These are phyloP conservation scores for Castanospermum australe DNA, from an alignment of 306 rosid genomes.

Conservation along the genomic window DNA sequence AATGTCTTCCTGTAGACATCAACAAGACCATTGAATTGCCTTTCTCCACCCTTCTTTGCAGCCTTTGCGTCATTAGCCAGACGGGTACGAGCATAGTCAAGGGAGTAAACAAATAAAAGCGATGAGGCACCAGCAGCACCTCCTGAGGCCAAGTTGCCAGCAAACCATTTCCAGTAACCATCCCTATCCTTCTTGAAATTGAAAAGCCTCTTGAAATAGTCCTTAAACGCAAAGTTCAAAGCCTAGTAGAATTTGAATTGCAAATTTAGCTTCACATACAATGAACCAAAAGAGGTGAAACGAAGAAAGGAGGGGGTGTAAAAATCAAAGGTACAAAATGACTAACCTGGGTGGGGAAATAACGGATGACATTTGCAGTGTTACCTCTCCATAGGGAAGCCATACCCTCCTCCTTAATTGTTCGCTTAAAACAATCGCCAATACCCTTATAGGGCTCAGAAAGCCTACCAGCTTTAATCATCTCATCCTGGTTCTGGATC, in stretches of 20 bases:
- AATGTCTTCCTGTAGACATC: slow-evolving; percentile 90
- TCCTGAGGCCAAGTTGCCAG: slow-evolving; percentile 86
- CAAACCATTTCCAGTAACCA: slow-evolving; percentile 94
- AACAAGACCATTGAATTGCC: slow-evolving; percentile 84
- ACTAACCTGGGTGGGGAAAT: slow-evolving; percentile 76
- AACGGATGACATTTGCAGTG: slow-evolving; percentile 88
- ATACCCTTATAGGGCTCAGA: slow-evolving; percentile 94
- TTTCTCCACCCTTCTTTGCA: slow-evolving; percentile 90
- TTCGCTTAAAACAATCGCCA: slow-evolving; percentile 77
- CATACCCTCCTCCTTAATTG: slow-evolving; percentile 67
- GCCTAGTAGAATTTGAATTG: slow-evolving; percentile 49
- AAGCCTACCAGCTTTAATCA: slow-evolving; percentile 78
- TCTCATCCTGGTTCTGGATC: slow-evolving; percentile 92
- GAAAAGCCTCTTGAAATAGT: slow-evolving; percentile 92
- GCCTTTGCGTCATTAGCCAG: slow-evolving; percentile 84
- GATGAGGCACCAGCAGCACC: slow-evolving; percentile 96
- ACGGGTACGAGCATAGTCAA: slow-evolving; percentile 91
- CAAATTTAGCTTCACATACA: slow-evolving; percentile 6
- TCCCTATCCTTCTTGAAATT: slow-evolving; percentile 86
- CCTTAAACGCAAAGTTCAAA: slow-evolving; percentile 90
- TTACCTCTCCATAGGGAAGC: slow-evolving; percentile 86
- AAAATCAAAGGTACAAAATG: not conserved
- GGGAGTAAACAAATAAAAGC: slow-evolving; percentile 74
- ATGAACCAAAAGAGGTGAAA: not conserved
- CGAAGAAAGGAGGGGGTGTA: too few species aligned